Evolutionary conservation across 148 eudicot genomes (phyloP), one percentile per base, ranked within the genome.

Genomic region (Drosera capensis): DNA sequence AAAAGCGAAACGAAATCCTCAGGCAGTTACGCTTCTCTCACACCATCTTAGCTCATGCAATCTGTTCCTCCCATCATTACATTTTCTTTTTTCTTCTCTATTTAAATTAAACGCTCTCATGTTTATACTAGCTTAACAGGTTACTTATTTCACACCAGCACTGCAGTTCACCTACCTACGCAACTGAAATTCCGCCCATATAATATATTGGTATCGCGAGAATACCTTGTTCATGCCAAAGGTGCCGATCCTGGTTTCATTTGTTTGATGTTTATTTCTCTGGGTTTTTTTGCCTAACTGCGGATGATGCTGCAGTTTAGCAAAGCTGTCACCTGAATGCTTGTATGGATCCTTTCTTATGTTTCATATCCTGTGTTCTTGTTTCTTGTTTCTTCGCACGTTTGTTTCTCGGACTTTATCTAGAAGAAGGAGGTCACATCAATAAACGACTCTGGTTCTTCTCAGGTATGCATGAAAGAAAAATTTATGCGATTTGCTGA

Each of bases 111-210:
- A 24, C 11, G 40, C 22, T 28, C 23, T 28, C 14, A 16, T 8
- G n/a, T 36, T 29, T 43, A 13, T 25, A 31, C 20, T 8, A 31
- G 29, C 39, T 55, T 20, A 41, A 7, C 40, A 37, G 26, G 55
- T 46, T 60, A 45, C 57, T 50, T 50, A 51, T 71, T 49, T 76
- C 95, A 74, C 85, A 77, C 92, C 70, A 55, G 39, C 53, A 45
- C 48, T 62, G 59, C 74, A 72, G 50, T 68, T 74, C 78, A 85
- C 86, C 95, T 80, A 85, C 86, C 86, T 60, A 48, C 42, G 49
- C 45, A 70, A 60, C 58, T 43, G 60, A 49, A 58, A 37, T 22
- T 15, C 18, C 7, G n/a, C 48, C 48, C 25, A 29, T 42, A 46
- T 56, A 52, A 52, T 1, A 13, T 8, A 19, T 2, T 3, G 20